Evolutionary conservation across 306 rosid genomes (phyloP).

Genomic region (Vigna trinervia): DNA sequence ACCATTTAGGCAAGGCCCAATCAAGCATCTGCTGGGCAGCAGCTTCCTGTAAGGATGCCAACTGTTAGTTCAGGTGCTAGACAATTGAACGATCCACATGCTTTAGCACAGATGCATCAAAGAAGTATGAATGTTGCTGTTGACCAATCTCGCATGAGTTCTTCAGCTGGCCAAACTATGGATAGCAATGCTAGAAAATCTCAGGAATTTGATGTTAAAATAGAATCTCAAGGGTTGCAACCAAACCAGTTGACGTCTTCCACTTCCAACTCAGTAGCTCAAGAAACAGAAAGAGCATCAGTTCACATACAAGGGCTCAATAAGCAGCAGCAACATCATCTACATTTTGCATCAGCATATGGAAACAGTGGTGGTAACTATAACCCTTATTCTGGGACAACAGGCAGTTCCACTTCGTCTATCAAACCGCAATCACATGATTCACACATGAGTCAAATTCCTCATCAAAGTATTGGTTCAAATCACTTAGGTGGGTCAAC

Average conservation of each 20-base stretch:
- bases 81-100: conserved; percentile 66
- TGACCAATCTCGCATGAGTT: conserved; percentile 56
- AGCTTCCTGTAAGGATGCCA: conserved; percentile 65
- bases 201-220: conserved; percentile 58
- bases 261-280: conserved; percentile 53
- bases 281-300: conserved; percentile 67
- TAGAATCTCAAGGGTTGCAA: conserved; percentile 60
- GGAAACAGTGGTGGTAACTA: conserved; percentile 66
- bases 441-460: conserved; percentile 64
- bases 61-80: conserved; percentile 56
- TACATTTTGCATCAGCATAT: conserved; percentile 66
- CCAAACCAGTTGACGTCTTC: conserved; percentile 65
- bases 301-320: conserved; percentile 63
- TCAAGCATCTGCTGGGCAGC: conserved; percentile 63
- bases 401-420: conserved; percentile 57
- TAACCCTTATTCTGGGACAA: conserved; percentile 66
- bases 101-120: conserved; percentile 72
- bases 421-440: conserved; percentile 66
- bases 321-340: conserved; percentile 66
- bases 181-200: conserved; percentile 59
- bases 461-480: conserved; percentile 64
- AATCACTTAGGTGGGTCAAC: conserved; percentile 64
- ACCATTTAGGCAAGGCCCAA: conserved; percentile 37
- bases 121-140: conserved; percentile 61
- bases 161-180: conserved; percentile 57